These are phyloP conservation scores for thale cress (Arabidopsis thaliana) DNA, from an alignment of 345 rosid genomes.

Conservation along the genomic window DNA sequence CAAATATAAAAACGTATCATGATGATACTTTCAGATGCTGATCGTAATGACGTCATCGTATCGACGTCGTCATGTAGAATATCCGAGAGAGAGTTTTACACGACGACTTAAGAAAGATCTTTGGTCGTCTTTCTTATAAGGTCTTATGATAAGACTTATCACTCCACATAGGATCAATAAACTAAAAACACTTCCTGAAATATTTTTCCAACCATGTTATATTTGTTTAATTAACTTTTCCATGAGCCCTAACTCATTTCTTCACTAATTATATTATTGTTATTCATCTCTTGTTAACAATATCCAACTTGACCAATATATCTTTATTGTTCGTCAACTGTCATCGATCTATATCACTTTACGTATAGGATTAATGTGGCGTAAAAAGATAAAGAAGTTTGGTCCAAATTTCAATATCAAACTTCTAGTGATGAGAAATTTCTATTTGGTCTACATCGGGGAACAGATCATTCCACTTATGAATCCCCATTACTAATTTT, in stretches of 20 bases:
- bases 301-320: slow-evolving; percentile 3
- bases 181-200: not conserved
- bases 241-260: slow-evolving; percentile 22
- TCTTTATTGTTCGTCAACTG: slow-evolving; percentile 1
- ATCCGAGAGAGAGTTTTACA: slow-evolving; percentile 9
- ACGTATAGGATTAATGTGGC: not conserved
- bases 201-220: slow-evolving; percentile 11
- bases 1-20: not conserved
- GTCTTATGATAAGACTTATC: slow-evolving; percentile 5
- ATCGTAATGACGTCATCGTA: slow-evolving; percentile 8
- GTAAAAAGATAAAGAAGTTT: not conserved
- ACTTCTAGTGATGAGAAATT: not conserved
- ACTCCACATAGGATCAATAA: slow-evolving; percentile 10
- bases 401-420: not conserved
- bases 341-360: not conserved
- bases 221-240: slow-evolving; percentile 31
- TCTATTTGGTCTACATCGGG: not conserved
- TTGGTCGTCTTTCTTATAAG: not conserved
- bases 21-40: not conserved
- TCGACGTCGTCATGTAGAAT: slow-evolving; percentile 29
- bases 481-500: not conserved
- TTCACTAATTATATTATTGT: not conserved
- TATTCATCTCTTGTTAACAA: slow-evolving; percentile 7
- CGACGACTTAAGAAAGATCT: slow-evolving; percentile 15
- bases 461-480: not conserved